Percentiles rank a stretch among this genome's conserved stretches.
These are phyloP conservation scores for Chaetomium sp. DNA, from an alignment of 2,329 filamentous ascomycete genomes.

Conservation along the genomic window DNA sequence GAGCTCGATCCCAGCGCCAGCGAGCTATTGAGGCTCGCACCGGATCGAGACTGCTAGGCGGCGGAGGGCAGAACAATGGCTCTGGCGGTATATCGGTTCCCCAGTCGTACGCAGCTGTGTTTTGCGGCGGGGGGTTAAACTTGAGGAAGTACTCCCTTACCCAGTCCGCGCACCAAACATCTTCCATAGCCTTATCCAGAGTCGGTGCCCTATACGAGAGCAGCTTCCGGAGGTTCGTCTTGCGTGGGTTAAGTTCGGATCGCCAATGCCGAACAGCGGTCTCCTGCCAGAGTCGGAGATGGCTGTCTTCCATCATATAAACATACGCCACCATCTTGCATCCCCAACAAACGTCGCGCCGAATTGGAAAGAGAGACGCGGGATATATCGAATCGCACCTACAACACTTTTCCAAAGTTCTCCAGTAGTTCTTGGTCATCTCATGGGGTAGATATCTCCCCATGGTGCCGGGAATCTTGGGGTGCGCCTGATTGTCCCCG, in stretches of 20 bases:
- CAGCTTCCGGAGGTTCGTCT: neutral
- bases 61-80: constrained; percentile 6
- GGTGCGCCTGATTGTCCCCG: constrained; percentile 24
- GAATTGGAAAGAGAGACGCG: constrained; percentile 16
- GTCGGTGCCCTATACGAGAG: neutral
- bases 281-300: constrained; percentile 27
- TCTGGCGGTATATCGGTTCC: neutral
- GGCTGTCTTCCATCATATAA: constrained; percentile 28
- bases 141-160: constrained; percentile 9
- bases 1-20: constrained; percentile 9
- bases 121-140: neutral
- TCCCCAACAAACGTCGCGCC: constrained; percentile 25
- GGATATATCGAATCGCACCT: constrained; percentile 17
- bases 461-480: neutral
- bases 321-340: constrained; percentile 29
- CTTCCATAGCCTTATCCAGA: neutral
- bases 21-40: neutral
- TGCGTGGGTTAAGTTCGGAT: neutral
- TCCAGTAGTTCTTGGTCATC: constrained; percentile 14
- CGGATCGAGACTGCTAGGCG: neutral
- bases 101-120: neutral
- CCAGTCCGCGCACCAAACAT: constrained; percentile 2
- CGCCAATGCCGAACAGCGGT: constrained; percentile 9
- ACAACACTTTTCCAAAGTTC: neutral
- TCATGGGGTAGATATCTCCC: neutral